Conservation (phyloP, 1,284 basidiomycete genomes). For the Uromyces viciae-fabae region DNA sequence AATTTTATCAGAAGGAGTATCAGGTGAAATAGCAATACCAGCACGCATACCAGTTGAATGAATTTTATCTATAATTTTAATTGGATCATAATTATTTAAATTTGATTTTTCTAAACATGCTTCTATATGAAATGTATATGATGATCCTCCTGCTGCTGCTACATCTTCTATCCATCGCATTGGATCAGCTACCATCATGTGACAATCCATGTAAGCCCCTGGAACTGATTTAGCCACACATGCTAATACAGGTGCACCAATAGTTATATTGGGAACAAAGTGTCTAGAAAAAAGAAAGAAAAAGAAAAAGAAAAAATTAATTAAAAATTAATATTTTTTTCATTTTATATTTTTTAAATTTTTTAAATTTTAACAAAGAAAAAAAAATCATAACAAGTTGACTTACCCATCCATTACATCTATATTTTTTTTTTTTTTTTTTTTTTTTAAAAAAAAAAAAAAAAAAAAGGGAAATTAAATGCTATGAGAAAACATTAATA, state of each 20-base stretch:
- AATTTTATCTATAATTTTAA: slow-evolving; percentile 72
- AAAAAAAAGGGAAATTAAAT: background rate
- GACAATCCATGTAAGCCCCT: slow-evolving; percentile 98
- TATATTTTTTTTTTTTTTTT: too few relatives aligned
- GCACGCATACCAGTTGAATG: slow-evolving; percentile 76
- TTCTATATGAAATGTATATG: slow-evolving; percentile 97
- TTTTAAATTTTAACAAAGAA: slow-evolving; percentile 42
- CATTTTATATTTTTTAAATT: too few relatives aligned
- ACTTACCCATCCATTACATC: slow-evolving; percentile 76
- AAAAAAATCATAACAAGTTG: background rate
- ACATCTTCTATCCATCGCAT: slow-evolving; percentile 96
- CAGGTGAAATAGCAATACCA: slow-evolving; percentile 88
- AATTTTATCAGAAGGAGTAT: slow-evolving; percentile 78
- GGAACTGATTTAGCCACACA: slow-evolving; percentile 85
- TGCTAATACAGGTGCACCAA: slow-evolving; percentile 84
- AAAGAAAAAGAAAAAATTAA: too few relatives aligned
- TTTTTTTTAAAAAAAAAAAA: too few relatives aligned
- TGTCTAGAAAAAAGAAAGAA: slow-evolving; percentile 72
- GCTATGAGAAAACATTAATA: background rate
- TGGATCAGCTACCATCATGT: slow-evolving; percentile 99
- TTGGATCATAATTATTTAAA: slow-evolving; percentile 52
- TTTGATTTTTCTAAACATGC: slow-evolving; percentile 57
- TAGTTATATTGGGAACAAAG: slow-evolving; percentile 97
- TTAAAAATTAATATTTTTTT: too few relatives aligned
- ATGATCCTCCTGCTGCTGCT: slow-evolving; percentile 85